Evolutionary conservation across 2,329 filamentous ascomycete species (phyloP).

Genomic region (Ilyonectria sp.): DNA sequence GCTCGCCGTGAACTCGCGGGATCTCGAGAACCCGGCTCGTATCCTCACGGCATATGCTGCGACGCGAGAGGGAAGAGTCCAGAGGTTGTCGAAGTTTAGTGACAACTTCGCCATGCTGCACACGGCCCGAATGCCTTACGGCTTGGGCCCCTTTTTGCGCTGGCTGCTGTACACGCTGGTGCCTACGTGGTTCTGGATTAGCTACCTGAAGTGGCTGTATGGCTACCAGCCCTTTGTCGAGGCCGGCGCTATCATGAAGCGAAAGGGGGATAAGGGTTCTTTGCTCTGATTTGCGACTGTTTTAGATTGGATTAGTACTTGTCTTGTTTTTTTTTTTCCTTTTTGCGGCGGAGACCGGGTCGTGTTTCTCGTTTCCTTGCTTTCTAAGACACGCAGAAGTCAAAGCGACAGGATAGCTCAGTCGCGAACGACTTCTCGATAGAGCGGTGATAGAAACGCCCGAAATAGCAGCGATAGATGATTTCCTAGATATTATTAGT

Average conservation of each 20-base stretch:
- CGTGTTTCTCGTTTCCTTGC: background rate
- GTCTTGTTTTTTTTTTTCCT: background rate
- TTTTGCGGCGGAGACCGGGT: background rate
- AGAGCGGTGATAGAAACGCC: background rate
- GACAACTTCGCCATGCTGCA: slow-evolving; percentile 29
- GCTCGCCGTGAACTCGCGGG: slow-evolving; percentile 14
- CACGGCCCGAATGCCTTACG: slow-evolving; percentile 25
- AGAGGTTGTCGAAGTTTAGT: slow-evolving; percentile 23
- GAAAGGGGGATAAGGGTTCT: slow-evolving; percentile 11
- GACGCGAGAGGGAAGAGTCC: slow-evolving; percentile 18
- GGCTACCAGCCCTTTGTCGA: slow-evolving; percentile 26
- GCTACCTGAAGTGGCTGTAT: slow-evolving; percentile 26
- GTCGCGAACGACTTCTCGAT: background rate
- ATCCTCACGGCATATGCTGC: slow-evolving; percentile 23
- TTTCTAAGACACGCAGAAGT: background rate
- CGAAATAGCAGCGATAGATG: background rate
- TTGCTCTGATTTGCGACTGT: background rate
- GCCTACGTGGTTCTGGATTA: slow-evolving; percentile 30
- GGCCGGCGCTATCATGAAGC: slow-evolving; percentile 20
- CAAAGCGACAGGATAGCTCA: background rate
- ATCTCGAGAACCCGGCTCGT: slow-evolving; percentile 15
- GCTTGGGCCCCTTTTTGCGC: slow-evolving; percentile 21
- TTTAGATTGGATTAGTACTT: background rate
- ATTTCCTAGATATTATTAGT: background rate
- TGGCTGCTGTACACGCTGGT: slow-evolving; percentile 28